phyloP scores from a whole-genome alignment of 495 filamentous ascomycete species.

The Aspergillus avenaceus region DNA sequence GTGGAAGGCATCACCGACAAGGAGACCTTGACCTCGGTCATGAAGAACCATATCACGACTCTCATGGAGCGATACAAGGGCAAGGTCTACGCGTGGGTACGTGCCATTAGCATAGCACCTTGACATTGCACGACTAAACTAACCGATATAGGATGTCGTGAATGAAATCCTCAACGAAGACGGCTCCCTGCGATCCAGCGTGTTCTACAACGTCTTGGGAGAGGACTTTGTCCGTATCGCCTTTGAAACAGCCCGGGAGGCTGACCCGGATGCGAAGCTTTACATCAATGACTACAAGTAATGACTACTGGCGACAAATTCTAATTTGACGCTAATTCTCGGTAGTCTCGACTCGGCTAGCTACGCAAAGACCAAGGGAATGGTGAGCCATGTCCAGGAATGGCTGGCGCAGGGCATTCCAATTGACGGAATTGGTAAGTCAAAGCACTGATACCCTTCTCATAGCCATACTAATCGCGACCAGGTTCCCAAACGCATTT shows the following conservation, averaged over 20 bases:
- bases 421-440: conserved; percentile 65
- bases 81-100: conserved; percentile 47
- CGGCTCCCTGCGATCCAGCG: conserved; percentile 52
- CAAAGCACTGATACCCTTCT: background rate
- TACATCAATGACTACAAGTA: conserved; percentile 60
- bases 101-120: conserved; percentile 2
- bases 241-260: conserved; percentile 49
- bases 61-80: conserved; percentile 32
- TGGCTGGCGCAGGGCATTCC: conserved; percentile 63
- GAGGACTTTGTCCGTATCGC: conserved; percentile 56
- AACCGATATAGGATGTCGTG: conserved; percentile 54
- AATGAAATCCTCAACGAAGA: conserved; percentile 70
- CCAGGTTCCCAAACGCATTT: conserved; percentile 61
- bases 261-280: conserved; percentile 56
- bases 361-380: conserved; percentile 56
- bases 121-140: background rate
- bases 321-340: background rate
- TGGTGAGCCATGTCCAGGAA: conserved; percentile 61
- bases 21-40: conserved; percentile 34
- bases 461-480: conserved; percentile 4
- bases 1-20: conserved; percentile 42
- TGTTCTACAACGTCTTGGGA: conserved; percentile 55
- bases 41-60: conserved; percentile 28
- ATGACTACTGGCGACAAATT: background rate
- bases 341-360: conserved; percentile 32